phyloP scores from a whole-genome alignment of 2,329 filamentous ascomycete genomes.

The Geosmithia putterillii region DNA sequence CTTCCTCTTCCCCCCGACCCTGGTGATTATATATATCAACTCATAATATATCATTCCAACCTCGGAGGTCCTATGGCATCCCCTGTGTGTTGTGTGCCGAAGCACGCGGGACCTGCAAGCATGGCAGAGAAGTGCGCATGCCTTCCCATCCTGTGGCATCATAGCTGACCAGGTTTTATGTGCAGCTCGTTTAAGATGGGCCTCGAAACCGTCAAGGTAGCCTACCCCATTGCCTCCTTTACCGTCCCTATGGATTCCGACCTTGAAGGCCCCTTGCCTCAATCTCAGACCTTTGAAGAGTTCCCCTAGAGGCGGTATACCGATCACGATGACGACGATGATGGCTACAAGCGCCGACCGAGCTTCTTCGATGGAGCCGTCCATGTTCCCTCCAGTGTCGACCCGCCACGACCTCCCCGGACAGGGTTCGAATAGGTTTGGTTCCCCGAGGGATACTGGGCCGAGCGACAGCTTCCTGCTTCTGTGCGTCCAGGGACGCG shows the following conservation, averaged over 20 bases:
- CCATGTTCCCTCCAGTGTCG: constrained; percentile 17
- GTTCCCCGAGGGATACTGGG: constrained; percentile 51
- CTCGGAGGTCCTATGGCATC: background rate
- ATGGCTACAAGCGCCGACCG: background rate
- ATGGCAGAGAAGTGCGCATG: background rate
- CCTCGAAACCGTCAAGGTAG: background rate
- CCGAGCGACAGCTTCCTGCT: constrained; percentile 32
- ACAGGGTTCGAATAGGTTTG: constrained; percentile 49
- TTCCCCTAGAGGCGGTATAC: background rate
- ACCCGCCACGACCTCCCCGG: constrained; percentile 42
- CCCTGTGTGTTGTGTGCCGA: too few relatives aligned
- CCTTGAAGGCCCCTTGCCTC: background rate
- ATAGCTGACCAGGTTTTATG: background rate
- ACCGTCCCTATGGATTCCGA: background rate
- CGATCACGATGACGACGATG: background rate
- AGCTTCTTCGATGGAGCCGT: background rate
- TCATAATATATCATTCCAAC: background rate
- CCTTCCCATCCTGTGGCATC: background rate
- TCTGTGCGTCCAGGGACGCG: constrained; percentile 5
- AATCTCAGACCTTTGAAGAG: background rate
- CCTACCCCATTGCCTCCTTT: background rate
- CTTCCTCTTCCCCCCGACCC: background rate
- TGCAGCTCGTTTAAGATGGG: background rate
- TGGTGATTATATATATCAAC: background rate
- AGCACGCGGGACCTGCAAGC: background rate